Base-by-base conservation (phyloP, 768 basidiomycete species). In the Lactarius hatsudake region DNA sequence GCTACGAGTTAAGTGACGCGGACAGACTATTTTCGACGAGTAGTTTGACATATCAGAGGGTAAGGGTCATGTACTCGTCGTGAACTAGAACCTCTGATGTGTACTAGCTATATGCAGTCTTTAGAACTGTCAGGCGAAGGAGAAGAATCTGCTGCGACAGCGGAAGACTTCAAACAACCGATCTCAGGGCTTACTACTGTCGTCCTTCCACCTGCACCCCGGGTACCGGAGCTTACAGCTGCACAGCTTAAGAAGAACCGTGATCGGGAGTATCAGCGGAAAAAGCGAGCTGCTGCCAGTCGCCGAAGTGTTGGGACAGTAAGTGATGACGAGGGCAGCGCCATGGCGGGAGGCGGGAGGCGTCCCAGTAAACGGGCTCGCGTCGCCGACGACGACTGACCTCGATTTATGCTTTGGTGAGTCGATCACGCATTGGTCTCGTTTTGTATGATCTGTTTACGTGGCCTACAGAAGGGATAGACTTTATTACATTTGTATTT, bases 11-110 rank as follows among this genome's bases (percentile, higher is more conserved):
- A 65, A 85, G 83, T 68, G 93, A 94, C 64, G 79, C 83, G 15
- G 93, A 94, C 73, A 83, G 93, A 57, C 79, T 93, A 68, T 94
- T 94, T 77, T 92, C 92, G 2, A 88, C 82, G 66, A 93, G 91
- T 77, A 93, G 91, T 71, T 73, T 84, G 36, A 92, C 92, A 2
- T 86, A 84, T 76, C 84, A 85, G 74, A 93, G 89, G 83, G 92
- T 88, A 72, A 57, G 72, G 32, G 10, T n/a, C 54, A 32, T 42
- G 34, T 65, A 12, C 55, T 30, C 42, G 30, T 65, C 8, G 32
- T 63, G 9, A 54, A 42, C 30, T 23, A 4, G 48, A 43, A 36
- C 53, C 38, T 36, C 32, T 61, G 43, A 65, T 61, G 58, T 62
- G 66, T 36, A 66, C 57, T 66, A 61, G 51, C 45, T n/a, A n/a